Conservation (phyloP, 192 early-diverging fungal species). For the Coemansia sp. region DNA sequence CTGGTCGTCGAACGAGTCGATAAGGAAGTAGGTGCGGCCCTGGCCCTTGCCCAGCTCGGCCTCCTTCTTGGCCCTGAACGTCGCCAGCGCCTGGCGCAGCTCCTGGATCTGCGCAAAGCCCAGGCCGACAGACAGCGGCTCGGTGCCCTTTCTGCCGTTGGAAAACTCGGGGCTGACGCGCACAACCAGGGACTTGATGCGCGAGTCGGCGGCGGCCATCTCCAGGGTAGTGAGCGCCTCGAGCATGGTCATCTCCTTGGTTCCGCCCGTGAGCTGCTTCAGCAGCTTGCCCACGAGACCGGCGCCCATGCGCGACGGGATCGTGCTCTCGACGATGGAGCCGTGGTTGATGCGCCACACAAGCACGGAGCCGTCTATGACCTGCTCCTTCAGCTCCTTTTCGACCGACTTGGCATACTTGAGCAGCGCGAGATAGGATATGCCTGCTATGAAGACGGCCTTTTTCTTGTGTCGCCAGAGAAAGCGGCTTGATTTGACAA, state of each 20-base stretch:
- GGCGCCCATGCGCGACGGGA: neutral
- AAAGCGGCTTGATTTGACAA: slow-evolving; percentile 5
- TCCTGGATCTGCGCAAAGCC: slow-evolving; percentile 64
- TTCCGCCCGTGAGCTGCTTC: slow-evolving; percentile 5
- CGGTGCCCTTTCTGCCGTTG: neutral
- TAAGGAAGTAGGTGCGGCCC: slow-evolving; percentile 58
- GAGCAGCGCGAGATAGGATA: slow-evolving; percentile 5
- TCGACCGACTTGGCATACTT: neutral
- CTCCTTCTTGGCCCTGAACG: slow-evolving; percentile 55
- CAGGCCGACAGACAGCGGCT: slow-evolving; percentile 23
- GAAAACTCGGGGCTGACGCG: slow-evolving; percentile 3
- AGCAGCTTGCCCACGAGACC: slow-evolving; percentile 5
- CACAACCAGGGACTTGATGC: slow-evolving; percentile 34
- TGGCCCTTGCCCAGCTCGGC: slow-evolving; percentile 45
- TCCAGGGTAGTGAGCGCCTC: slow-evolving; percentile 49
- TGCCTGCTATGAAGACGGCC: slow-evolving; percentile 9
- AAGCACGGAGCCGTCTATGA: slow-evolving; percentile 16
- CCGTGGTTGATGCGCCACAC: slow-evolving; percentile 24
- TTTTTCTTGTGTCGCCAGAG: slow-evolving; percentile 25
- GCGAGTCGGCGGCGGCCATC: slow-evolving; percentile 53
- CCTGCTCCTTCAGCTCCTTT: neutral
- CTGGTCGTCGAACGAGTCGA: slow-evolving; percentile 69
- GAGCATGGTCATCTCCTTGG: slow-evolving; percentile 27
- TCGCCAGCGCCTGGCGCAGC: slow-evolving; percentile 53
- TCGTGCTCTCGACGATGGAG: slow-evolving; percentile 21